phyloP scores from a whole-genome alignment of 306 rosid species.

The Rosa rugosa region DNA sequence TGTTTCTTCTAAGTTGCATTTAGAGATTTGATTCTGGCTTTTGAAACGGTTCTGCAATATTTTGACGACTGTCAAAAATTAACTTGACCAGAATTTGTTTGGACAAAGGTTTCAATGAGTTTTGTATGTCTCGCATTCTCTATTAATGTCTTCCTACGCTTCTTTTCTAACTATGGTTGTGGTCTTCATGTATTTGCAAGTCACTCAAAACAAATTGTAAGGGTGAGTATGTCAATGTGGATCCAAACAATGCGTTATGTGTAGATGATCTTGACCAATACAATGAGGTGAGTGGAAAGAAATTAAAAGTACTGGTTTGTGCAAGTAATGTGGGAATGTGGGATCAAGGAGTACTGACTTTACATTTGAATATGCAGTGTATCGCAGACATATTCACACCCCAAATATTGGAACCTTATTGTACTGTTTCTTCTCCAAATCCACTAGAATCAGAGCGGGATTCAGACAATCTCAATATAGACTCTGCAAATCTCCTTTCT shows the following conservation, averaged over 20 bases:
- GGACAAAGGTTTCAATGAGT: not conserved
- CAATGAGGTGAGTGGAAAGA: slow-evolving; percentile 3
- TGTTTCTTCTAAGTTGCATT: not conserved
- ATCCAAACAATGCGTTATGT: slow-evolving; percentile 20
- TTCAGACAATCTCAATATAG: not conserved
- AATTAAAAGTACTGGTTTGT: not conserved
- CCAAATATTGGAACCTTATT: slow-evolving; percentile 12
- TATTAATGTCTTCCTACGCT: not conserved
- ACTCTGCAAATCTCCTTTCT: not conserved
- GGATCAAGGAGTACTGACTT: not conserved
- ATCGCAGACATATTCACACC: rapidly evolving
- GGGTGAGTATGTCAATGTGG: not conserved
- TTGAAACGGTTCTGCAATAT: not conserved
- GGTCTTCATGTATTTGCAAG: not conserved
- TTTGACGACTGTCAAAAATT: too few species aligned
- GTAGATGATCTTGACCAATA: slow-evolving; percentile 3
- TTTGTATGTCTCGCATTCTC: not conserved
- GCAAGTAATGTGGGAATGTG: not conserved
- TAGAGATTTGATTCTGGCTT: not conserved
- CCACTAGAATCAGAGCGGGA: not conserved
- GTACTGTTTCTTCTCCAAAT: not conserved
- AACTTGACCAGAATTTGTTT: too few species aligned
- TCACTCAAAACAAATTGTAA: not conserved
- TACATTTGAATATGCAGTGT: slow-evolving; percentile 11
- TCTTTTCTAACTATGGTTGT: not conserved